These are phyloP conservation scores for Talaromyces stipitatus DNA, from an alignment of 495 filamentous ascomycete genomes.

Conservation along the genomic window DNA sequence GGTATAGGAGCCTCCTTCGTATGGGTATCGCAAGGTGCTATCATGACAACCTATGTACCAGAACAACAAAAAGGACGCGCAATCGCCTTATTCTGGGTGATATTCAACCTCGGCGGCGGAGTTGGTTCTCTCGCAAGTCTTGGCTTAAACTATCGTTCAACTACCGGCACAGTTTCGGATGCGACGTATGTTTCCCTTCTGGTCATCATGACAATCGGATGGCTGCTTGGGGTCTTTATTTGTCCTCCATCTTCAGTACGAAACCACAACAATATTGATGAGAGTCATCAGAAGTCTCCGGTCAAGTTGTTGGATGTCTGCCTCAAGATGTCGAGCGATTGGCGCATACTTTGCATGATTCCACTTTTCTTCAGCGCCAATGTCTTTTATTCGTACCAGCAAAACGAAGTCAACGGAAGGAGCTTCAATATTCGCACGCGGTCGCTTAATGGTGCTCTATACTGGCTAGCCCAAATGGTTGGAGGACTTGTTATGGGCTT, in stretches of 20 bases:
- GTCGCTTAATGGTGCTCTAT: conserved; percentile 43
- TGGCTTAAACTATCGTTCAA: conserved; percentile 37
- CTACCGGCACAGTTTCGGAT: conserved; percentile 33
- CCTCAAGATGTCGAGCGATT: conserved; percentile 16
- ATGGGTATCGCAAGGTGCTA: conserved; percentile 49
- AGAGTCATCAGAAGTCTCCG: conserved; percentile 44
- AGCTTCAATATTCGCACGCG: conserved; percentile 43
- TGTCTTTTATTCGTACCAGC: conserved; percentile 71
- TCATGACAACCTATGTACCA: conserved; percentile 46
- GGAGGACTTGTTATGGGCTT: conserved; percentile 42
- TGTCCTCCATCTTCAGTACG: conserved; percentile 43
- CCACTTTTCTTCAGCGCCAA: conserved; percentile 58
- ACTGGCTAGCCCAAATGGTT: conserved; percentile 48
- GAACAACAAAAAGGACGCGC: conserved; percentile 43
- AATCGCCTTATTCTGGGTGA: conserved; percentile 47
- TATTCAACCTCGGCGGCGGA: conserved; percentile 46
- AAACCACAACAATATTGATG: conserved; percentile 10
- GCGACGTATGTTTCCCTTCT: conserved; percentile 44
- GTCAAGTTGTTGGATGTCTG: background rate
- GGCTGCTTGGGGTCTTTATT: conserved; percentile 45
- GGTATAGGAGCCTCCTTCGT: conserved; percentile 43
- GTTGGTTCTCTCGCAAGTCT: conserved; percentile 43
- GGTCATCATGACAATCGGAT: conserved; percentile 38
- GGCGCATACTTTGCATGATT: conserved; percentile 37
- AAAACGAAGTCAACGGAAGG: conserved; percentile 45